A percentile compares a stretch with the other conserved stretches of the same genome.
These are phyloP conservation scores for Linderniella brevidens DNA, from an alignment of 257 asterid species.

Conservation along the genomic window DNA sequence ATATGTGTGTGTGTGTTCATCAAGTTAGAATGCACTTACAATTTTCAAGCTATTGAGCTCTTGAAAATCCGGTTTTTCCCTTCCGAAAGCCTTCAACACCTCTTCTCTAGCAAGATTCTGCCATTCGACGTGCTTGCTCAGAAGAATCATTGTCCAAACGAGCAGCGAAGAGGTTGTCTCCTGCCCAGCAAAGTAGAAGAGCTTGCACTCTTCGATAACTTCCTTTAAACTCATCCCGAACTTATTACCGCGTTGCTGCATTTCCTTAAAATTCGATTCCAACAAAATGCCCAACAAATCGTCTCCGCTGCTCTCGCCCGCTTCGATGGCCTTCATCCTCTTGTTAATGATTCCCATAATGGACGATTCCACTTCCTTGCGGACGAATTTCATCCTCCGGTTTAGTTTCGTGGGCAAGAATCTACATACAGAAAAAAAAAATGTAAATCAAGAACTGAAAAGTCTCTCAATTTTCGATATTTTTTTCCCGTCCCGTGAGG, in stretches of 20 bases:
- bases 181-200: conserved; percentile 46
- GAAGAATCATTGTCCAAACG: conserved; percentile 25
- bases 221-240: conserved; percentile 26
- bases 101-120: conserved; percentile 43
- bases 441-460: too few relatives aligned
- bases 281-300: conserved; percentile 27
- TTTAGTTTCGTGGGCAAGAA: conserved; percentile 31
- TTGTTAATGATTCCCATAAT: conserved; percentile 19
- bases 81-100: conserved; percentile 19
- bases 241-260: conserved; percentile 15
- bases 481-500: too few relatives aligned
- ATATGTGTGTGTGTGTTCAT: too few relatives aligned
- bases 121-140: conserved; percentile 26
- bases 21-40: conserved; percentile 18
- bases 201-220: conserved; percentile 46
- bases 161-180: conserved; percentile 40
- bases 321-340: conserved; percentile 21
- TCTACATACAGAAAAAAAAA: conserved; percentile 12
- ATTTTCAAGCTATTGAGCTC: conserved; percentile 17
- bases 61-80: conserved; percentile 19
- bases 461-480: too few relatives aligned
- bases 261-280: conserved; percentile 28
- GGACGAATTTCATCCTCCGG: conserved; percentile 23
- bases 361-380: conserved; percentile 19
- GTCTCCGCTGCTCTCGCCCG: conserved; percentile 18